phyloP scores from a whole-genome alignment of 1,139 yeast genomes.

The Entelexis sorbosivorans region DNA sequence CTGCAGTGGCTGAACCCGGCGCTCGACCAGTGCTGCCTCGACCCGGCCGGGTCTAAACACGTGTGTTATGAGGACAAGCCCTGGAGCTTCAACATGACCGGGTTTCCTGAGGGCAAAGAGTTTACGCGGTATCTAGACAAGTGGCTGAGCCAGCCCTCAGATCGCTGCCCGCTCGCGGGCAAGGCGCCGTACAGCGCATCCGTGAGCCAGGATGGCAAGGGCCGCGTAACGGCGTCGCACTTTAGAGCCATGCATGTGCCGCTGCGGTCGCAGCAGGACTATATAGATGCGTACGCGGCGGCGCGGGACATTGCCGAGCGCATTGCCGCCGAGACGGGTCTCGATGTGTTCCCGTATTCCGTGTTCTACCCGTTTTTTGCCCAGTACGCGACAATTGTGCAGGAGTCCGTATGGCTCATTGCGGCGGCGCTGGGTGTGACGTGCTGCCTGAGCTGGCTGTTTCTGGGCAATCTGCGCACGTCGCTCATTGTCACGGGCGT shows the following conservation, averaged over 20 bases:
- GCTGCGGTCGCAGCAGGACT: slow-evolving; percentile 70
- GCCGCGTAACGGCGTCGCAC: slow-evolving; percentile 36
- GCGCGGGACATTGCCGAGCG: slow-evolving; percentile 60
- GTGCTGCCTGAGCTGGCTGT: slow-evolving; percentile 42
- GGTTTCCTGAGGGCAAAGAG: slow-evolving; percentile 66
- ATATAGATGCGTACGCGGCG: slow-evolving; percentile 65
- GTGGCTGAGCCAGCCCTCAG: slow-evolving; percentile 78
- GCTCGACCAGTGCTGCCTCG: slow-evolving; percentile 74
- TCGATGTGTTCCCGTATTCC: slow-evolving; percentile 77
- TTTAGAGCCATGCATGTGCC: slow-evolving; percentile 79
- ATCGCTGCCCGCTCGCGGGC: slow-evolving; percentile 92
- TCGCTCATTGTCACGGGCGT: slow-evolving; percentile 48
- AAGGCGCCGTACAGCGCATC: slow-evolving; percentile 77
- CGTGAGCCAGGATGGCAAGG: slow-evolving; percentile 27
- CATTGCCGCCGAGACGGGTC: slow-evolving; percentile 37
- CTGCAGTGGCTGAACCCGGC: slow-evolving; percentile 78
- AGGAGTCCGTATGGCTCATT: slow-evolving; percentile 47
- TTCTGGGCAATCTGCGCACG: slow-evolving; percentile 58
- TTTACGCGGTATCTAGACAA: slow-evolving; percentile 62
- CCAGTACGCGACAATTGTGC: slow-evolving; percentile 60
- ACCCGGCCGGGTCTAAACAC: slow-evolving; percentile 29
- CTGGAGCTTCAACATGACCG: slow-evolving; percentile 69
- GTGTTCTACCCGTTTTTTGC: slow-evolving; percentile 89
- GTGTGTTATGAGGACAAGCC: slow-evolving; percentile 30
- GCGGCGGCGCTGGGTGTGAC: slow-evolving; percentile 47